These are phyloP conservation scores for Exophiala sideris DNA, from an alignment of 2,329 filamentous ascomycete genomes.

Conservation along the genomic window DNA sequence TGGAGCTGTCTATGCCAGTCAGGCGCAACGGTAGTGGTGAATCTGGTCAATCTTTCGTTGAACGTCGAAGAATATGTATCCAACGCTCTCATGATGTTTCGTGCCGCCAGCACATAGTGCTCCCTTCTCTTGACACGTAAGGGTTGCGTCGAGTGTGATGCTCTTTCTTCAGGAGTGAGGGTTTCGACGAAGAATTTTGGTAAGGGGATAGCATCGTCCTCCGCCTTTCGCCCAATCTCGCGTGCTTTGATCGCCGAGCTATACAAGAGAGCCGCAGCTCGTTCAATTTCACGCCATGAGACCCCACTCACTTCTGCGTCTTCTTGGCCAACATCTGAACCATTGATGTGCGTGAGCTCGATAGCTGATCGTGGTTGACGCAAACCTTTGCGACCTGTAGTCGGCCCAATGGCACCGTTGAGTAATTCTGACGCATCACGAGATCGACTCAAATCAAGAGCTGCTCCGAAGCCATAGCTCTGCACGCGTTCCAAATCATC, in stretches of 20 bases:
- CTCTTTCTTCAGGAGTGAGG: conserved; percentile 30
- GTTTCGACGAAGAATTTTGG: conserved; percentile 37
- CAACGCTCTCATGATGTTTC: conserved; percentile 47
- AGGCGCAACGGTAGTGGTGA: conserved; percentile 43
- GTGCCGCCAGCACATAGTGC: conserved; percentile 54
- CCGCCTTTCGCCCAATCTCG: conserved; percentile 68
- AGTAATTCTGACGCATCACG: conserved; percentile 23
- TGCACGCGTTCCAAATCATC: conserved; percentile 21
- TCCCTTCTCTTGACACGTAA: conserved; percentile 43
- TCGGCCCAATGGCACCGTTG: conserved; percentile 31
- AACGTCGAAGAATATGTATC: conserved; percentile 42
- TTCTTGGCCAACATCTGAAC: conserved; percentile 6
- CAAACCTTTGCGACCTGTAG: conserved; percentile 19
- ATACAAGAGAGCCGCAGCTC: conserved; percentile 72
- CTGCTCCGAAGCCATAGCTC: conserved; percentile 33
- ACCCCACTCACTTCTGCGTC: conserved; percentile 29
- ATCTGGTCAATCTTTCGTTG: conserved; percentile 41
- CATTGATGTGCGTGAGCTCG: conserved; percentile 6
- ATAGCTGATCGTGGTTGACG: conserved; percentile 20
- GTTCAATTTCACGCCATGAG: conserved; percentile 68
- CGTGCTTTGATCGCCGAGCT: conserved; percentile 86
- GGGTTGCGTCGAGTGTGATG: conserved; percentile 34
- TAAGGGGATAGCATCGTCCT: conserved; percentile 33
- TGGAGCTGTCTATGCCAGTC: conserved; percentile 44
- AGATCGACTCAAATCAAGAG: conserved; percentile 22